A percentile compares a stretch with the other conserved stretches of the same genome.
phyloP scores from a whole-genome alignment of 768 basidiomycete genomes.

The Suillus alpinus region DNA sequence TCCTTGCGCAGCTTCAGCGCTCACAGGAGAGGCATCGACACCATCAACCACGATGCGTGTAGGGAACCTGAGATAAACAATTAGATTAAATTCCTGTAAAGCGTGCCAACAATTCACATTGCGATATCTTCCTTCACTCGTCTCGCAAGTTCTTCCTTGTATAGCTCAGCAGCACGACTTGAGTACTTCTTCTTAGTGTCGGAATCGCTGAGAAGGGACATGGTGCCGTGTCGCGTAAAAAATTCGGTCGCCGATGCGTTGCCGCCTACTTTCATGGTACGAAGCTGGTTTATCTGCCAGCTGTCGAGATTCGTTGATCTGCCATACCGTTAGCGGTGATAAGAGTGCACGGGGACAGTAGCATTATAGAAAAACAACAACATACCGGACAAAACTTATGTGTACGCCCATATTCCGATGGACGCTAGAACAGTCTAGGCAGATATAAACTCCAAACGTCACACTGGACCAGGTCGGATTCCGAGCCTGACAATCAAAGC shows the following conservation, averaged over 20 bases:
- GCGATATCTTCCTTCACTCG: conserved; percentile 73
- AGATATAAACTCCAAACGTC: conserved; percentile 96
- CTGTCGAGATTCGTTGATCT: conserved; percentile 96
- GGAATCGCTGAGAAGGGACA: conserved; percentile 61
- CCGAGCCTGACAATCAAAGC: conserved; percentile 93
- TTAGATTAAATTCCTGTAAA: not conserved
- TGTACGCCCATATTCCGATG: conserved; percentile 99
- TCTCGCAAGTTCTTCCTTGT: conserved; percentile 87
- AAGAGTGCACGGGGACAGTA: conserved; percentile 8
- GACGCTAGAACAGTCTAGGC: conserved; percentile 91
- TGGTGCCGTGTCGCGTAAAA: conserved; percentile 83
- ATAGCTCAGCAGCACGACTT: conserved; percentile 76
- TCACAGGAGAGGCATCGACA: conserved; percentile 43
- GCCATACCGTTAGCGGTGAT: conserved; percentile 13
- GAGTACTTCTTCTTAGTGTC: conserved; percentile 92
- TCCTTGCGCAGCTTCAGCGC: conserved; percentile 41
- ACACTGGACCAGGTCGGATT: conserved; percentile 98
- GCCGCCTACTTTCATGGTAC: conserved; percentile 95
- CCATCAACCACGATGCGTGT: conserved; percentile 81
- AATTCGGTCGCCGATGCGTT: conserved; percentile 86
- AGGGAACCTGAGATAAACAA: conserved; percentile 56
- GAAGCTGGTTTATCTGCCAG: conserved; percentile 88
- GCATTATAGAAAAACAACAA: conserved; percentile 4
- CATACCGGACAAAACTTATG: conserved; percentile 93
- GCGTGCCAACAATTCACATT: conserved; percentile 44